These are phyloP conservation scores for Pichia sp. DNA, from an alignment of 1,139 yeast species.

Conservation along the genomic window DNA sequence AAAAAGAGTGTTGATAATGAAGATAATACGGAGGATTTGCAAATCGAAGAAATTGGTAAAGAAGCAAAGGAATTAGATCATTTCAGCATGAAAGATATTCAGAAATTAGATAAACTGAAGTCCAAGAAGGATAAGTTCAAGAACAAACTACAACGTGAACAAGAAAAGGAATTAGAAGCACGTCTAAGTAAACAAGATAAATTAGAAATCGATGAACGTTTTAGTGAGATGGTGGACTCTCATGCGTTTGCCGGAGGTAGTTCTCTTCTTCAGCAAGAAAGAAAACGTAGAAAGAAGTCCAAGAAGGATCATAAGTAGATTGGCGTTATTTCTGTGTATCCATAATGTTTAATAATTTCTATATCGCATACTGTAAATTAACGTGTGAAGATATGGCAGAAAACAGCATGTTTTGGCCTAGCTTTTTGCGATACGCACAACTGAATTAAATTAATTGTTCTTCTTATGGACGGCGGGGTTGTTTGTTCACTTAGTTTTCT, in stretches of 20 bases:
- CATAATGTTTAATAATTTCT: no score
- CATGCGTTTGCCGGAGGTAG: constrained; percentile 51
- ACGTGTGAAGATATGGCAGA: no score
- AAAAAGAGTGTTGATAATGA: constrained; percentile 23
- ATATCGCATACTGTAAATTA: background rate
- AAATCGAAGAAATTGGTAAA: constrained; percentile 32
- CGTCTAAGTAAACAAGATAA: constrained; percentile 29
- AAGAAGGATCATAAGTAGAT: background rate
- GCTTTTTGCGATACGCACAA: no score
- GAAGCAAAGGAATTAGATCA: constrained; percentile 53
- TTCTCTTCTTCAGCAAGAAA: constrained; percentile 55
- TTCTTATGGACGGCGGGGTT: no score
- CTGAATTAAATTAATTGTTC: no score
- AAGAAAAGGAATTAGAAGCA: constrained; percentile 28
- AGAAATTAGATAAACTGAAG: constrained; percentile 64
- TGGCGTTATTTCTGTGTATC: no score
- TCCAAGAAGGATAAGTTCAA: constrained; percentile 45
- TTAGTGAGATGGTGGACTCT: constrained; percentile 77
- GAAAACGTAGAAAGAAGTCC: constrained; percentile 43
- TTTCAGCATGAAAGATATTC: constrained; percentile 73
- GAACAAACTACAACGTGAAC: constrained; percentile 45
- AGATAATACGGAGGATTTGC: constrained; percentile 23
- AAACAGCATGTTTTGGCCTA: no score
- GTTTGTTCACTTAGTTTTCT: no score
- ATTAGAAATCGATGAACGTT: constrained; percentile 78